Conservation (phyloP, 768 basidiomycete species). For the Mycena belliarum region DNA sequence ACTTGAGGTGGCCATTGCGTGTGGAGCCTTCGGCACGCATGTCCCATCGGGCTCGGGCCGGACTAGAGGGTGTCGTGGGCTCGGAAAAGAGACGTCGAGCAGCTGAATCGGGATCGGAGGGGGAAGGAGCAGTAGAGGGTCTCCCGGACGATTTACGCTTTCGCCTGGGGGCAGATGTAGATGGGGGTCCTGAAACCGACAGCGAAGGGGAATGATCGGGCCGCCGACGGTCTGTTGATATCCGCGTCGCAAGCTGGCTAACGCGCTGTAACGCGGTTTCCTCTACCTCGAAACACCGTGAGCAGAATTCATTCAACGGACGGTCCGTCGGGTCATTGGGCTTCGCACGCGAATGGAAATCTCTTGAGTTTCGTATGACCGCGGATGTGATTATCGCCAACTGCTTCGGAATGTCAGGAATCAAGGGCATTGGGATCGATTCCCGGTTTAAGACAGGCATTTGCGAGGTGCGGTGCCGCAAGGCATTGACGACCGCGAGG, state of each 20-base stretch:
- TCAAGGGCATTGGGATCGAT: slow-evolving; percentile 70
- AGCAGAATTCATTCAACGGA: slow-evolving; percentile 56
- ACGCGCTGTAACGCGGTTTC: slow-evolving; percentile 64
- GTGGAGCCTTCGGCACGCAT: slow-evolving; percentile 8
- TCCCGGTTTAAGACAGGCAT: slow-evolving; percentile 67
- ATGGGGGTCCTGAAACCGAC: slow-evolving; percentile 10
- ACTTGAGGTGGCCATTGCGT: slow-evolving; percentile 44
- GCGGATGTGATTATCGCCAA: slow-evolving; percentile 75
- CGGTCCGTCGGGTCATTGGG: slow-evolving; percentile 37
- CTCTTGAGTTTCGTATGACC: slow-evolving; percentile 64
- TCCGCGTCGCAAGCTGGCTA: slow-evolving; percentile 53
- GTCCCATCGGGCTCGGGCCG: slow-evolving; percentile 26
- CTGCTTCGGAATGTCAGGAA: slow-evolving; percentile 78
- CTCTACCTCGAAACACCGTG: slow-evolving; percentile 69
- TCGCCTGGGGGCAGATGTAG: slow-evolving; percentile 12
- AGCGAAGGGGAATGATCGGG: slow-evolving; percentile 18
- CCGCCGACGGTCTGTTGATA: slow-evolving; percentile 32
- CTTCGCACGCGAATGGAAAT: slow-evolving; percentile 37
- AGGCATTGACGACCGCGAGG: slow-evolving; percentile 51
- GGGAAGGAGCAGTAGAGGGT: slow-evolving; percentile 53
- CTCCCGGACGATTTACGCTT: slow-evolving; percentile 32
- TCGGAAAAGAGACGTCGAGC: slow-evolving; percentile 29
- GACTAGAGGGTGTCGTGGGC: slow-evolving; percentile 21
- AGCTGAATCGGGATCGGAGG: slow-evolving; percentile 27
- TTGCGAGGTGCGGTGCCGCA: slow-evolving; percentile 55